Evolutionary conservation across 768 basidiomycete genomes (phyloP), one percentile per base, ranked within the genome.

Genomic region (Krasilnikovozyma curviuscula): DNA sequence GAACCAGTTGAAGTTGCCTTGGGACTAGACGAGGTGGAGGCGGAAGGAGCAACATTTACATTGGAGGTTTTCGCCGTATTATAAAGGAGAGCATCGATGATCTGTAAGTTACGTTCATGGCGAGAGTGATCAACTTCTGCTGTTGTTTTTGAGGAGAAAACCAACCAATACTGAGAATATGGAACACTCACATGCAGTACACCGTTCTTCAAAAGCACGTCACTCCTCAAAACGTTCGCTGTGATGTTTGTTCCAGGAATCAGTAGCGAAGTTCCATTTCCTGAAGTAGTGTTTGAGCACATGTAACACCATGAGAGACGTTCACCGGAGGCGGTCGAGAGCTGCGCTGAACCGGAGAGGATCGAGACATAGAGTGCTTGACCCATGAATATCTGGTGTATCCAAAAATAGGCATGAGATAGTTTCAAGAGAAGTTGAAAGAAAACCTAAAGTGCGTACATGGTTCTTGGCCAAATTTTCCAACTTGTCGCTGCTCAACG

Each of bases 331-430:
- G 41, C 28, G 19, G 41, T 28, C 23, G 41, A 42, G 25, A 42
- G 41, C 27, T 42, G 41, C 18, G 41, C 41, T 27, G 41, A 42
- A 28, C 41, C 41, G 25, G 41, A 27, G 41, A 42, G 41, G 25
- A 42, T 29, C 5, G 41, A 30, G 13, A 18, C 16, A 30, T 42
- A 42, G 14, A 42, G 41, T 1, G 31, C 41, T 10, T 21, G 27
- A 14, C 27, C 41, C 31, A 28, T 27, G 41, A 42, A 42, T 16
- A 42, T 30, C 41, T 42, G 23, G 16, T 5, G 24, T n/a, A n/a
- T n/a, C n/a, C n/a, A 27, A 8, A 40, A 5, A n/a, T 23, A 41
- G 2, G 24, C 5, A 42, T 24, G 14, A 23, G 23, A n/a, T 7
- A 7, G n/a, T 3, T 12, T 13, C 6, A 1, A 23, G 31, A 42